Base-by-base conservation (phyloP, 2,329 filamentous ascomycete species). In the Leptographium flavum region DNA sequence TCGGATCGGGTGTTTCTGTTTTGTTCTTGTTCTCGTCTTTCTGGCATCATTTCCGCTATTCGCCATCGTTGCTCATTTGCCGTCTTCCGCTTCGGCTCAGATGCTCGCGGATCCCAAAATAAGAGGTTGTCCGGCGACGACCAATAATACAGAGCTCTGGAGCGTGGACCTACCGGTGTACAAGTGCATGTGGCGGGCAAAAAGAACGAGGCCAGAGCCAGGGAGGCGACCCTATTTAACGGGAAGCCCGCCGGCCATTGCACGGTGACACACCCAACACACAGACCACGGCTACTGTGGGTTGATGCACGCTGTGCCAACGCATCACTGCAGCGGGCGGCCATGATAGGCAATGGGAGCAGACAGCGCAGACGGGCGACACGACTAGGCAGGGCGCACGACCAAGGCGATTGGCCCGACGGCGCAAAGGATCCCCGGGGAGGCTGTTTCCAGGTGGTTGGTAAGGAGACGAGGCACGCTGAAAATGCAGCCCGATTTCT, bases 121-220 rank as follows among this genome's bases (percentile, higher is more conserved):
- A 52, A 53, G 48, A 50, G 45, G 28, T 45, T 44, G 53, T 51
- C 50, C 52, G 51, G 52, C 51, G 44, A 54, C 51, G 51, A 53
- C 51, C 53, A 42, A 52, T 49, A 50, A 48, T 50, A 50, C 42
- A 52, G 30, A 43, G 11, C 31, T 30, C 39, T 48, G 44, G 30
- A 28, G 13, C 32, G 37, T 39, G 35, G 19, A 10, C 10, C 13
- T 40, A 25, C 28, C 21, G 36, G n/a, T 28, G n/a, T n/a, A n/a
- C n/a, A n/a, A n/a, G n/a, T n/a, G n/a, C n/a, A n/a, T n/a, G n/a
- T n/a, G n/a, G n/a, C n/a, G 4, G 27, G n/a, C 5, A 15, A 9
- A 31, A n/a, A 19, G 17, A 15, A 15, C 17, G 19, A 21, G 11
- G 39, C 4, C 10, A 22, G 39, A 32, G 27, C 5, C 10, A 19